Base-by-base conservation (phyloP, 2,329 filamentous ascomycete species). In the Pseudophaeomoniella oleicola region DNA sequence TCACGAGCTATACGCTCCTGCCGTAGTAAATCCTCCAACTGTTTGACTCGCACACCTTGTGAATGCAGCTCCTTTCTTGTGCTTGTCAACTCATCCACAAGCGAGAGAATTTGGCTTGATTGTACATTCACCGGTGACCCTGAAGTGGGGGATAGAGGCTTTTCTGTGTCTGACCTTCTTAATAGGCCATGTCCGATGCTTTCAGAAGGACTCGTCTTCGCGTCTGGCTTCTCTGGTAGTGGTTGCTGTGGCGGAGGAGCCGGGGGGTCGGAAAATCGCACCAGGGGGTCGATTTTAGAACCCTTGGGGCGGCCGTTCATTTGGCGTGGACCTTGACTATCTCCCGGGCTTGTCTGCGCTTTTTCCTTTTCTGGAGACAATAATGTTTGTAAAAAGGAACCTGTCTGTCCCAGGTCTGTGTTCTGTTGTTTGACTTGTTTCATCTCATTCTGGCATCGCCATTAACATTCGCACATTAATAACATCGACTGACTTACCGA, bases 211-310 rank as follows among this genome's bases (percentile, higher is more conserved):
- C 62, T 59, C 31, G 55, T 59, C 48, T 61, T 67, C 12, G 71
- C 74, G 56, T 93, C 85, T 0, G 88, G 88, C 55, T 94, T 94
- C 53, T 94, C 87, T 1, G 88, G 88, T 4, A 96, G 65, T 11
- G 88, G 88, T 48, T 93, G 87, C 47, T 93, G 86, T 17, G 88
- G 88, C 16, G 88, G 88, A 5, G 88, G 88, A 15, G 87, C 88
- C 3, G 88, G 88, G 35, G 88, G 88, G 39, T 94, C 87, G 1
- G 84, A 90, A 54, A 94, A 96, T 36, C 86, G 74, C 3, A 82
- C 74, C 49, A 90, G 88, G 30, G 78, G 65, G 50, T 94, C 86
- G 14, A 75, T 62, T 45, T 84, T 79, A 33, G 65, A 58, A 39
- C 61, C 56, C 44, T 64, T 62, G 5, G 57, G 56, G 19, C 57